phyloP scores from a whole-genome alignment of 208 protist species.

The Leishmania amazonensis region DNA sequence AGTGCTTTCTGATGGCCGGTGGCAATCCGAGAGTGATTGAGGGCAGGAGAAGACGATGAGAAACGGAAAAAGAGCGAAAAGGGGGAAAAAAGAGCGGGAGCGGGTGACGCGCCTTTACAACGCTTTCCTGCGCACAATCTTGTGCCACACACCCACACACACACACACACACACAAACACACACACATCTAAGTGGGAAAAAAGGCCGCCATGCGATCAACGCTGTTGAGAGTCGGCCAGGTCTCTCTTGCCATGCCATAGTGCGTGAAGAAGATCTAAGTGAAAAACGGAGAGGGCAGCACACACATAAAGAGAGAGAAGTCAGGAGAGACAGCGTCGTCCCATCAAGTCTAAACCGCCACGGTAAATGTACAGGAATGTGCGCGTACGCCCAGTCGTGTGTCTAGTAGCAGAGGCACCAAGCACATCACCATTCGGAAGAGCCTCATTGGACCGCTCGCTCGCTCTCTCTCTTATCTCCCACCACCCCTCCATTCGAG shows the following conservation, averaged over 20 bases:
- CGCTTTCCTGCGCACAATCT: not conserved
- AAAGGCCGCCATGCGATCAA: not conserved
- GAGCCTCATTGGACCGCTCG: not conserved
- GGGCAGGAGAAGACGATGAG: no score
- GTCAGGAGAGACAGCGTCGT: not conserved
- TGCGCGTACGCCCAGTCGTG: no score
- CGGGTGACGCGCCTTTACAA: not conserved
- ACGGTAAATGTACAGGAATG: no score
- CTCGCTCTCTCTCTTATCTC: not conserved
- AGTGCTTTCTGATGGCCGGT: not conserved
- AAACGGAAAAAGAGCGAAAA: not conserved
- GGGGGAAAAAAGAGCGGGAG: not conserved
- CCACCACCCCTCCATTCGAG: not conserved
- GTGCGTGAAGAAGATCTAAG: not conserved
- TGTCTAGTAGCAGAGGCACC: no score
- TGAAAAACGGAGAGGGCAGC: not conserved
- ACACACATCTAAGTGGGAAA: not conserved
- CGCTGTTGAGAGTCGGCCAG: not conserved
- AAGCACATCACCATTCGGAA: no score
- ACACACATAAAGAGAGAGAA: not conserved
- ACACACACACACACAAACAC: no score
- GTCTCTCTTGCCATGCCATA: not conserved
- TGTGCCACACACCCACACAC: not conserved
- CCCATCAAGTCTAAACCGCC: not conserved
- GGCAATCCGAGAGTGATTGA: not conserved